These are phyloP conservation scores for Dichomitus squalens DNA, from an alignment of 1,284 basidiomycete species.

Conservation along the genomic window DNA sequence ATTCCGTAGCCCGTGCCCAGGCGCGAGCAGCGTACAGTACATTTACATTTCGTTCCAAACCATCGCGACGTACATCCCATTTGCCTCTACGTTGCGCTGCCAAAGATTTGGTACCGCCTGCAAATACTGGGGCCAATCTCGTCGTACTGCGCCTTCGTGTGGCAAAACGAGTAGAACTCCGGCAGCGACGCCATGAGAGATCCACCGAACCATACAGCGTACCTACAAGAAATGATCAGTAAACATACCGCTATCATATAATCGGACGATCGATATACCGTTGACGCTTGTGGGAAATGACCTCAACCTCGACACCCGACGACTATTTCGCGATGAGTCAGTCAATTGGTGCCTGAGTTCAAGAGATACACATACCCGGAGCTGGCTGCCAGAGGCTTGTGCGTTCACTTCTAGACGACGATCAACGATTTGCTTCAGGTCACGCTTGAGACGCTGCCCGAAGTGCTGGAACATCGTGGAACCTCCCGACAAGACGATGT, in stretches of 20 bases:
- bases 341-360: conserved; percentile 8
- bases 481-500: conserved; percentile 94
- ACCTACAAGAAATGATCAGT: conserved; percentile 44
- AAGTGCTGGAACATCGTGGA: conserved; percentile 99
- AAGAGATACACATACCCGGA: conserved; percentile 56
- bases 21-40: conserved; percentile 19
- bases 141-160: conserved; percentile 97
- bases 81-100: conserved; percentile 71
- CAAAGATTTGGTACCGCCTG: conserved; percentile 93
- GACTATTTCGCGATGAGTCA: conserved; percentile 53
- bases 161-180: conserved; percentile 97
- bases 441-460: conserved; percentile 92
- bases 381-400: conserved; percentile 72
- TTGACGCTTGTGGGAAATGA: conserved; percentile 98
- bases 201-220: conserved; percentile 99
- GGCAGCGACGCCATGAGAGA: conserved; percentile 92
- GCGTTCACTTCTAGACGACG: conserved; percentile 84
- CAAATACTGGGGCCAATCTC: conserved; percentile 97
- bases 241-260: background rate
- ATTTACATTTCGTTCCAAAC: conserved; percentile 18
- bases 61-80: conserved; percentile 17
- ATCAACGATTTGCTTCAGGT: conserved; percentile 94
- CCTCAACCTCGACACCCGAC: conserved; percentile 93
- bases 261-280: conserved; percentile 50
- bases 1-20: background rate